Evolutionary conservation across 2,329 filamentous ascomycete species (phyloP), one percentile per base, ranked within the genome.

Genomic region (Huntiella bhutanensis): DNA sequence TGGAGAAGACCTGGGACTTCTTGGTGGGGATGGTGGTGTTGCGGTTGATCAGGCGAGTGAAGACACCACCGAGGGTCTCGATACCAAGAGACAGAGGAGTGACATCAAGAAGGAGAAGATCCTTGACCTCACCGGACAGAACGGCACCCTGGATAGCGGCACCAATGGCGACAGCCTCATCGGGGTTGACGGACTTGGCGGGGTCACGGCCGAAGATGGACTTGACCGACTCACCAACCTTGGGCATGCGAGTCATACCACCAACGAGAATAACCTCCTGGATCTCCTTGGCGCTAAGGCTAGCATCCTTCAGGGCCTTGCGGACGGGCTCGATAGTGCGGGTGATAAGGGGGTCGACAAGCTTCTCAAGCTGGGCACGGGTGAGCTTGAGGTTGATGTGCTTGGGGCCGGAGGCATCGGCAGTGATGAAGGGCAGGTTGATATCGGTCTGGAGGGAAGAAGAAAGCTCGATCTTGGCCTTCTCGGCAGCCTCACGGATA

Each of bases 161-260:
- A 75, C 88, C 88, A 57, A 95, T 94, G 59, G 88, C 88, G 52
- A 96, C 88, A 64, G 88, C 88, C 75, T 96, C 88, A 56, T 96
- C 88, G 51, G 88, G 88, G 76, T 96, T 96, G 63, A 96, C 87
- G 43, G 88, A 92, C 77, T 95, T 96, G 66, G 87, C 84, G 53
- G 88, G 86, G 48, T 95, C 88, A 62, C 87, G 87, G 55, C 87
- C 87, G 65, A 96, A 96, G 63, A 95, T 87, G 70, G 70, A 77
- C 81, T 94, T 94, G 64, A 95, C 87, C 39, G 86, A 91, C 70
- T 95, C 86, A 53, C 77, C 73, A 55, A 96, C 88, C 81, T 95
- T 95, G 63, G 88, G 88, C 87, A 96, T 96, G 71, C 88, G 88
- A 57, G 88, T 95, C 87, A 95, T 95, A 68, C 88, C 88, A 78